Evolutionary conservation across 345 rosid species (phyloP).

Genomic region (Arabidopsis suecica): DNA sequence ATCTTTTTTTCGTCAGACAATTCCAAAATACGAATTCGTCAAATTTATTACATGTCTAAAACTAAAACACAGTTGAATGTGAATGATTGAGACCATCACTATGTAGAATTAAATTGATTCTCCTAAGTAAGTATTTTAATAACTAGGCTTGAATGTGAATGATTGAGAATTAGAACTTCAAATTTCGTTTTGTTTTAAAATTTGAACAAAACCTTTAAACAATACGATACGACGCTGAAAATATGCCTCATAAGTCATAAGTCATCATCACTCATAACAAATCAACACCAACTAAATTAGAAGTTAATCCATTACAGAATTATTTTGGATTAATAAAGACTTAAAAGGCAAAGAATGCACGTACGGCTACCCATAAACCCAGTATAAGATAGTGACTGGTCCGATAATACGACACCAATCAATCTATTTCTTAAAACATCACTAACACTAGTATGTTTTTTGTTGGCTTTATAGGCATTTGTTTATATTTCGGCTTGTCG

Average conservation of each 20-base stretch:
- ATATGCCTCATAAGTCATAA: constrained; percentile 11
- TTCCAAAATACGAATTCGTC: no score
- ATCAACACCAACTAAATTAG: constrained; percentile 19
- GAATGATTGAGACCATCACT: constrained; percentile 4
- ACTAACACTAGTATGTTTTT: constrained; percentile 32
- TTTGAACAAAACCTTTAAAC: not conserved
- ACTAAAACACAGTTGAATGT: not conserved
- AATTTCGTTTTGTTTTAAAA: not conserved
- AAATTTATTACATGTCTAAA: no score
- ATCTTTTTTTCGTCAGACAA: no score
- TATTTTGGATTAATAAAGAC: not conserved
- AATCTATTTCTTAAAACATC: constrained; percentile 34
- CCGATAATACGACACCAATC: constrained; percentile 39
- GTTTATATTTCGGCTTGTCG: constrained; percentile 23
- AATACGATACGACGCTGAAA: constrained; percentile 13
- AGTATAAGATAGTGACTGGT: constrained; percentile 41
- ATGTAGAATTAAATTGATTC: not conserved
- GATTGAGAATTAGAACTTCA: not conserved
- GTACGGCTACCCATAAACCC: constrained; percentile 47
- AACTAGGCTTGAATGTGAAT: not conserved
- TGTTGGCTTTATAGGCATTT: constrained; percentile 27
- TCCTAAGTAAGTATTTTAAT: no score
- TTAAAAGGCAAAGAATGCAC: constrained; percentile 35
- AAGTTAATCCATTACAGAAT: constrained; percentile 3
- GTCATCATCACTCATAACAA: constrained; percentile 15